These are phyloP conservation scores for Pythium sp. DNA, from an alignment of 352 stramenopile genomes.

Conservation along the genomic window DNA sequence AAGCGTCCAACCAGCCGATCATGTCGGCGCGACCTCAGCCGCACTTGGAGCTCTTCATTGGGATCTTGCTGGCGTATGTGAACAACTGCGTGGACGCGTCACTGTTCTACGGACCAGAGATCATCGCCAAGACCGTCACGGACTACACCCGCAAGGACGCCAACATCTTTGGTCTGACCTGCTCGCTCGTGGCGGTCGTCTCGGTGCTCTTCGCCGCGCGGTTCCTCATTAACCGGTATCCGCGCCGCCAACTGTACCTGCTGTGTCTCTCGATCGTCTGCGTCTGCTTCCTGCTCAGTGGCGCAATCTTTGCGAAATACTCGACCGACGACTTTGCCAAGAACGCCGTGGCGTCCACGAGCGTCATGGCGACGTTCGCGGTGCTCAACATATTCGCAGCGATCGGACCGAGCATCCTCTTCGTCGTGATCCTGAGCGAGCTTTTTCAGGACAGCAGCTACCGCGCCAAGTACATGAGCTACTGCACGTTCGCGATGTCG, in stretches of 20 bases:
- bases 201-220: slow-evolving; percentile 66
- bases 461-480: slow-evolving; percentile 84
- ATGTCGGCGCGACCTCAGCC: slow-evolving; percentile 20
- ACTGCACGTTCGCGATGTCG: slow-evolving; percentile 88
- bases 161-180: slow-evolving; percentile 77
- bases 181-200: slow-evolving; percentile 57
- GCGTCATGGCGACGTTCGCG: slow-evolving; percentile 64
- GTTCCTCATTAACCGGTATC: slow-evolving; percentile 69
- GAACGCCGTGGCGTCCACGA: slow-evolving; percentile 37
- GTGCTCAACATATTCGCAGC: slow-evolving; percentile 75
- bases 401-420: slow-evolving; percentile 74
- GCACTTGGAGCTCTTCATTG: slow-evolving; percentile 67
- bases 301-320: slow-evolving; percentile 65
- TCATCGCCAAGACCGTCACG: slow-evolving; percentile 67
- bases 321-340: slow-evolving; percentile 59
- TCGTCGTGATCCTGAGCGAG: slow-evolving; percentile 84
- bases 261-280: slow-evolving; percentile 69
- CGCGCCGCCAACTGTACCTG: slow-evolving; percentile 70
- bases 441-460: slow-evolving; percentile 83
- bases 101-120: slow-evolving; percentile 86
- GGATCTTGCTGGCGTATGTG: slow-evolving; percentile 78
- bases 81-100: slow-evolving; percentile 88
- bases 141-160: slow-evolving; percentile 60
- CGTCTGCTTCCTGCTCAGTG: slow-evolving; percentile 60
- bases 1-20: background rate